phyloP scores from a whole-genome alignment of 257 asterid genomes.

The Nicotiana sylvestris region DNA sequence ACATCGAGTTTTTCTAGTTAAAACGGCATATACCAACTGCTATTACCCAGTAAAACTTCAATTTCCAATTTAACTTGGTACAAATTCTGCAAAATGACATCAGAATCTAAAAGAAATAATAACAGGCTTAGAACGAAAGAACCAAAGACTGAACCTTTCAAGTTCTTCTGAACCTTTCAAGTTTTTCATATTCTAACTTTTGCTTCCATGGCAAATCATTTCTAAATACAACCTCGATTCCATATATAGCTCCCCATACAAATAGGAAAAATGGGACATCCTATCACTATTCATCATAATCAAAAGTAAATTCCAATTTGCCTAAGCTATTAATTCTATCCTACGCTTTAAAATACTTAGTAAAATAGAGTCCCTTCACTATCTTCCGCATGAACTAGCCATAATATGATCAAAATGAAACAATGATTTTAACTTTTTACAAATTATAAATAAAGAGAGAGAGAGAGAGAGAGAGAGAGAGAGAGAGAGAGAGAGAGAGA shows the following conservation, averaged over 20 bases:
- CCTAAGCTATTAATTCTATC: too few species aligned
- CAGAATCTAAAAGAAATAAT: neutral
- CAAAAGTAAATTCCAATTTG: too few species aligned
- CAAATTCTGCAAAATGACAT: neutral
- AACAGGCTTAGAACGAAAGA: neutral
- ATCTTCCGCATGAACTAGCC: neutral
- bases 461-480: neutral
- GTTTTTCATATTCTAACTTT: neutral
- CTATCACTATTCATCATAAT: neutral
- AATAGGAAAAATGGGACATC: neutral
- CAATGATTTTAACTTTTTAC: neutral
- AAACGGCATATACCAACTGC: neutral
- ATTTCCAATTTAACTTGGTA: neutral
- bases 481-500: too few species aligned
- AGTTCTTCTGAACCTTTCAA: neutral
- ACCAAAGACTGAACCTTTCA: neutral
- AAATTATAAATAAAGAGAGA: neutral
- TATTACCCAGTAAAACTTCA: neutral
- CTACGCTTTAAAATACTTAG: too few species aligned
- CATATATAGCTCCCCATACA: neutral
- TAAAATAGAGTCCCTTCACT: neutral
- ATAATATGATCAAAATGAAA: neutral
- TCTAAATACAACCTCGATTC: neutral
- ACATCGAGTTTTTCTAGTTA: neutral
- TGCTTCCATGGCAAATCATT: neutral